Percentiles rank a stretch among this genome's conserved stretches.
Evolutionary conservation across 1,139 yeast species (phyloP).

Genomic region (Debaryomyces fabryi): DNA sequence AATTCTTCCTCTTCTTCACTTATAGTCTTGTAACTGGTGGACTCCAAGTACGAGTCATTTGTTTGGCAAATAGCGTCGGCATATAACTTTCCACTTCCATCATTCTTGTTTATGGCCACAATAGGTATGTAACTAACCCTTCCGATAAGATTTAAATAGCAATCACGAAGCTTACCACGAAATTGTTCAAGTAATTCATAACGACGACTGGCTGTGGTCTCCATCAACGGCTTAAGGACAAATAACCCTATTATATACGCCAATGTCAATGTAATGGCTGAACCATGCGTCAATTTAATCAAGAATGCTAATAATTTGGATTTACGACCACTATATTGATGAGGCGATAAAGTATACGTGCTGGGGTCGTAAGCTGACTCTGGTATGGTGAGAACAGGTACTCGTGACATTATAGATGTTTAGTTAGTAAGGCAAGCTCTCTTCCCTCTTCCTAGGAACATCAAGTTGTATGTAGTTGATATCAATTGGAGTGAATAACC

Average conservation of each 20-base stretch:
- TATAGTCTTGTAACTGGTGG: slow-evolving; percentile 9
- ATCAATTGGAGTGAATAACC: background rate
- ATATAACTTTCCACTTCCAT: slow-evolving; percentile 34
- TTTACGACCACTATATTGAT: slow-evolving; percentile 17
- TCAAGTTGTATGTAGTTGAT: background rate
- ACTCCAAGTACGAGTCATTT: slow-evolving; percentile 25
- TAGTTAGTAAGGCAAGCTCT: background rate
- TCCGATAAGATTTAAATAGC: slow-evolving; percentile 38
- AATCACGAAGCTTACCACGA: slow-evolving; percentile 38
- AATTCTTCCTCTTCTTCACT: slow-evolving; percentile 21
- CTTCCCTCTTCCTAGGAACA: background rate
- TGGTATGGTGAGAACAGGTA: slow-evolving; percentile 46
- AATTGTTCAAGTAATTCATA: slow-evolving; percentile 39
- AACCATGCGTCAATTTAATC: slow-evolving; percentile 38
- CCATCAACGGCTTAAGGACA: slow-evolving; percentile 41
- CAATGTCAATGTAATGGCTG: slow-evolving; percentile 34
- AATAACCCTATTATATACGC: slow-evolving; percentile 37
- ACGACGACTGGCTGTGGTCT: slow-evolving; percentile 31
- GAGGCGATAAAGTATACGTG: slow-evolving; percentile 20
- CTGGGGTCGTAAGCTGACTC: slow-evolving; percentile 45
- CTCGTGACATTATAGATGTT: slow-evolving; percentile 11
- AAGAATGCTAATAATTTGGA: slow-evolving; percentile 34
- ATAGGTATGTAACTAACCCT: slow-evolving; percentile 45
- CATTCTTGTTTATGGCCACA: slow-evolving; percentile 34
- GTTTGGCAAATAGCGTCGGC: slow-evolving; percentile 48